Evolutionary conservation across 306 rosid species (phyloP).

Genomic region (Hippophae tibetana): DNA sequence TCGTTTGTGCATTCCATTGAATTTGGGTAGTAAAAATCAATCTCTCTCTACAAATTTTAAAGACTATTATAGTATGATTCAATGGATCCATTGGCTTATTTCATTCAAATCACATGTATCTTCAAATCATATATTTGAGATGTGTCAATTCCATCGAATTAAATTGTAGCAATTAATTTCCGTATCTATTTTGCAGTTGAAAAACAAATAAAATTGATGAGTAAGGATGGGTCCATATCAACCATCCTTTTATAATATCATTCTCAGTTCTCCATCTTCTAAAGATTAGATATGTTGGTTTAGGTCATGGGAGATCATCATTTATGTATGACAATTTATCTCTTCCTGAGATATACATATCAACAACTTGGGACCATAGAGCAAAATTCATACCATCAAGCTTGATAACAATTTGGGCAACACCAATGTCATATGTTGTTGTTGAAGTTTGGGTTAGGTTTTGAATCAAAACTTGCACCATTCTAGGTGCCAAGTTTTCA

Average conservation of each 20-base stretch:
- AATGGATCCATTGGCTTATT: neutral
- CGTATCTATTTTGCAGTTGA: neutral
- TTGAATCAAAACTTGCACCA: neutral
- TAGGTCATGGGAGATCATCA: neutral
- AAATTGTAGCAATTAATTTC: neutral
- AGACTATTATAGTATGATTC: constrained; percentile 2
- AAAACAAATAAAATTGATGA: neutral
- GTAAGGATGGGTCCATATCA: neutral
- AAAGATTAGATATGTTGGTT: neutral
- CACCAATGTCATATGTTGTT: neutral
- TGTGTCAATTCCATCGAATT: neutral
- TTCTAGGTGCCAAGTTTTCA: neutral
- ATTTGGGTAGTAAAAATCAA: neutral
- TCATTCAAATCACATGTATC: neutral
- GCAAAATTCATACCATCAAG: neutral
- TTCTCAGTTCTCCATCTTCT: neutral
- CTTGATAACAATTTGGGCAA: neutral
- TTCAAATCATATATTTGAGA: constrained; percentile 5
- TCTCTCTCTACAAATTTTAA: constrained; percentile 3
- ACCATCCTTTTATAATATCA: no score
- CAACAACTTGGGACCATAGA: neutral
- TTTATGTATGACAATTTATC: no score
- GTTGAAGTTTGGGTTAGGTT: neutral
- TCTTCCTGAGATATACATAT: no score
- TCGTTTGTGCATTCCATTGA: neutral